phyloP scores from a whole-genome alignment of 495 filamentous ascomycete genomes.

The Talaromyces wortmannii region DNA sequence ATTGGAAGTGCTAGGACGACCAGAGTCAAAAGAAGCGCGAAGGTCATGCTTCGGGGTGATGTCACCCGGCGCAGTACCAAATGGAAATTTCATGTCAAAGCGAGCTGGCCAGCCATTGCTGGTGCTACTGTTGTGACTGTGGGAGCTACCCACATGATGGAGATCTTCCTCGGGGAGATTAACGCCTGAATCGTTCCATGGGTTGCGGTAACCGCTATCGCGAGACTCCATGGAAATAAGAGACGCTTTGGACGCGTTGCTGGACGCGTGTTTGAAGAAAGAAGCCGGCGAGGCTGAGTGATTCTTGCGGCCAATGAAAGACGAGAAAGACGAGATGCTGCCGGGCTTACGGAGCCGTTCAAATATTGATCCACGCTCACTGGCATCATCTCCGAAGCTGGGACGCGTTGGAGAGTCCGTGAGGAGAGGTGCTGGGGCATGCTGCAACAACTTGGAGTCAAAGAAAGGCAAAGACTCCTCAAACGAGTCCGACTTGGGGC shows the following conservation, averaged over 20 bases:
- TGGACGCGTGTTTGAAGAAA: slow-evolving; percentile 88
- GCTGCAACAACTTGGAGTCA: slow-evolving; percentile 90
- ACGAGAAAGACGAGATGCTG: slow-evolving; percentile 87
- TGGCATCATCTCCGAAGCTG: slow-evolving; percentile 68
- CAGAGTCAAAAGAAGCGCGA: slow-evolving; percentile 79
- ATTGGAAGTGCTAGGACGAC: slow-evolving; percentile 88
- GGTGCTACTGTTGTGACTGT: slow-evolving; percentile 50
- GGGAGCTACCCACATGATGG: slow-evolving; percentile 51
- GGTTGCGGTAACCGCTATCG: slow-evolving; percentile 87
- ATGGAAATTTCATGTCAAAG: slow-evolving; percentile 58
- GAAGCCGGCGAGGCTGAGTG: slow-evolving; percentile 75
- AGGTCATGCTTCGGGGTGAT: slow-evolving; percentile 74
- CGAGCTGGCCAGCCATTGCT: slow-evolving; percentile 58
- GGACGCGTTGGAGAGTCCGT: slow-evolving; percentile 82
- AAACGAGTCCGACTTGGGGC: slow-evolving; percentile 97
- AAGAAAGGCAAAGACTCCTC: slow-evolving; percentile 96
- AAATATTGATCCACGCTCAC: slow-evolving; percentile 75
- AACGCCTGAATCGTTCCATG: slow-evolving; percentile 94
- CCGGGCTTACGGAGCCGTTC: slow-evolving; percentile 86
- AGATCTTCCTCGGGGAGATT: slow-evolving; percentile 82
- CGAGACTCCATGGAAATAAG: slow-evolving; percentile 90
- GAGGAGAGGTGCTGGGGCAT: slow-evolving; percentile 68
- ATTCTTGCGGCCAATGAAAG: slow-evolving; percentile 90
- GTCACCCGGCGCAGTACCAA: slow-evolving; percentile 67
- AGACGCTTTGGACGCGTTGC: slow-evolving; percentile 90